A percentile compares a stretch with the other conserved stretches of the same genome.
Conservation (phyloP, 768 basidiomycete species). For the Rhodotorula toruloides region DNA sequence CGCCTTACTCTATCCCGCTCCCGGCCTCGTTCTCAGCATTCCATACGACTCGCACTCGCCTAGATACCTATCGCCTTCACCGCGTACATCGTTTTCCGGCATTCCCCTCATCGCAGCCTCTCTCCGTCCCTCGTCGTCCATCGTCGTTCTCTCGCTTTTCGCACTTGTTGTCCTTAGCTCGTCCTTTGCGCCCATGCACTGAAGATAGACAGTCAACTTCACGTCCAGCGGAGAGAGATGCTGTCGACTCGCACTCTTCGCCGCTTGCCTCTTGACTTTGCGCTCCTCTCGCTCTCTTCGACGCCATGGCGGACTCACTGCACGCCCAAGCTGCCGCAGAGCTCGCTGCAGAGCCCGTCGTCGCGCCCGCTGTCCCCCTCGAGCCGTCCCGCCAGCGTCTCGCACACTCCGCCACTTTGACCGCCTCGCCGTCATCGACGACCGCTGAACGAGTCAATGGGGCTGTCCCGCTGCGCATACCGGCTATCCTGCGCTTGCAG, state of each 20-base stretch:
- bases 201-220: no score
- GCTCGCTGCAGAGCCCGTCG: neutral
- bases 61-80: no score
- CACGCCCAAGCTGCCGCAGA: neutral
- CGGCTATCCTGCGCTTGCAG: conserved; percentile 13
- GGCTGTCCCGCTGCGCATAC: conserved; percentile 16
- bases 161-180: no score
- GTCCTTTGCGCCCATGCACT: no score
- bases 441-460: neutral
- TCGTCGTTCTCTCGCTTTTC: no score
- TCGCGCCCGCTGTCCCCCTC: neutral
- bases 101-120: no score
- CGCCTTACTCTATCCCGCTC: no score
- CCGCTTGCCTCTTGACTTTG: neutral
- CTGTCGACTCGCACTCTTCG: neutral
- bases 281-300: neutral
- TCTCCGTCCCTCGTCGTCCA: no score
- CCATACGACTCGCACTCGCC: no score
- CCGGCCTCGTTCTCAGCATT: no score
- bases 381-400: neutral
- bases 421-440: neutral
- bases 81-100: no score
- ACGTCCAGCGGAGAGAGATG: no score
- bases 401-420: neutral
- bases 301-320: neutral